Conservation (phyloP, 495 filamentous ascomycete genomes). For the Trichoderma parareesei region DNA sequence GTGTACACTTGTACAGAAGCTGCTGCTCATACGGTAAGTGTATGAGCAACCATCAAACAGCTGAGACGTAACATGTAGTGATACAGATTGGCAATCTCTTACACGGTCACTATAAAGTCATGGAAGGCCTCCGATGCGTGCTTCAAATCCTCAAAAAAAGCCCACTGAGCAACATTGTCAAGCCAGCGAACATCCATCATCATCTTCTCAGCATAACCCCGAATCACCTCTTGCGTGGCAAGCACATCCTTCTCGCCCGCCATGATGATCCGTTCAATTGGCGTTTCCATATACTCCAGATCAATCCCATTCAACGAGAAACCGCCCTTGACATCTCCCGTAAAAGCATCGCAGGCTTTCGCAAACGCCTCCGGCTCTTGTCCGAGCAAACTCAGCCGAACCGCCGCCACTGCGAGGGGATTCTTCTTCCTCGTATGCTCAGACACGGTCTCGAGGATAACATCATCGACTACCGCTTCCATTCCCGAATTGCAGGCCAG, state of each 20-base stretch:
- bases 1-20: too few relatives aligned
- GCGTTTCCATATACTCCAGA: not conserved
- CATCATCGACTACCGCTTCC: not conserved
- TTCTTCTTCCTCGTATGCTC: not conserved
- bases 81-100: not conserved
- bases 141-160: not conserved
- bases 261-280: not conserved
- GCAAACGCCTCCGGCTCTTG: slow-evolving; percentile 1
- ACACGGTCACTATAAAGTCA: not conserved
- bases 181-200: not conserved
- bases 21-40: too few relatives aligned
- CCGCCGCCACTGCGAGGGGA: not conserved
- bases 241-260: not conserved
- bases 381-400: not conserved
- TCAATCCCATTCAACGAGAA: not conserved
- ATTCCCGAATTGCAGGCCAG: not conserved
- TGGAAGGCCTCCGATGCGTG: not conserved
- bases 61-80: too few relatives aligned
- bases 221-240: not conserved
- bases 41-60: too few relatives aligned
- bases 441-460: not conserved
- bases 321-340: not conserved
- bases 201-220: not conserved
- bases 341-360: not conserved
- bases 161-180: not conserved